Evolutionary conservation across 140 eudicot genomes (phyloP).

Genomic region (Cichorium intybus): DNA sequence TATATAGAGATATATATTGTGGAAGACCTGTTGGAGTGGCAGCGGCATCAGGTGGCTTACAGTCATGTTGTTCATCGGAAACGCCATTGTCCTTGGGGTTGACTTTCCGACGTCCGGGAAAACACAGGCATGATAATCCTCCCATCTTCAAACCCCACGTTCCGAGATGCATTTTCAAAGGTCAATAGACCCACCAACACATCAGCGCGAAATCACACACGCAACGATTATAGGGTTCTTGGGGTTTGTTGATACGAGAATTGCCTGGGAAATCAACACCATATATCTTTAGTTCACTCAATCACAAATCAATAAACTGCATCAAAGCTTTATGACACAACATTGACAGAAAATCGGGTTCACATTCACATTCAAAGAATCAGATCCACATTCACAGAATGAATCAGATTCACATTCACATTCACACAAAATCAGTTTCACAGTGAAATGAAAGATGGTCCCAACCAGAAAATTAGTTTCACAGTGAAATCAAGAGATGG

Average conservation of each 20-base stretch:
- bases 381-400: too few species aligned
- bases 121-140: constrained; percentile 28
- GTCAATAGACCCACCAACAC: not conserved
- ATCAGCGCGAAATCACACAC: not conserved
- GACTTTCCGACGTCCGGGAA: constrained; percentile 28
- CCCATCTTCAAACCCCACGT: constrained; percentile 27
- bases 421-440: too few species aligned
- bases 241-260: constrained; percentile 6
- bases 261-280: not conserved
- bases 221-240: constrained; percentile 7
- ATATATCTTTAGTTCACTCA: too few species aligned
- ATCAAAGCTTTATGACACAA: too few species aligned
- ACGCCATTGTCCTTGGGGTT: constrained; percentile 15
- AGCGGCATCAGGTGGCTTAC: constrained; percentile 6
- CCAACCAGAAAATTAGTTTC: too few species aligned
- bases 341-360: too few species aligned
- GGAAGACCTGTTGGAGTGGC: constrained; percentile 34
- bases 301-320: too few species aligned
- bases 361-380: too few species aligned
- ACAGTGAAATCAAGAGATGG: too few species aligned
- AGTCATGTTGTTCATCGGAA: constrained; percentile 12
- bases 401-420: too few species aligned
- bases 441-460: too few species aligned
- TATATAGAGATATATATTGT: constrained; percentile 29
- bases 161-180: constrained; percentile 20